phyloP scores from a whole-genome alignment of 345 rosid genomes.

The Excoecaria cochinchinensis region DNA sequence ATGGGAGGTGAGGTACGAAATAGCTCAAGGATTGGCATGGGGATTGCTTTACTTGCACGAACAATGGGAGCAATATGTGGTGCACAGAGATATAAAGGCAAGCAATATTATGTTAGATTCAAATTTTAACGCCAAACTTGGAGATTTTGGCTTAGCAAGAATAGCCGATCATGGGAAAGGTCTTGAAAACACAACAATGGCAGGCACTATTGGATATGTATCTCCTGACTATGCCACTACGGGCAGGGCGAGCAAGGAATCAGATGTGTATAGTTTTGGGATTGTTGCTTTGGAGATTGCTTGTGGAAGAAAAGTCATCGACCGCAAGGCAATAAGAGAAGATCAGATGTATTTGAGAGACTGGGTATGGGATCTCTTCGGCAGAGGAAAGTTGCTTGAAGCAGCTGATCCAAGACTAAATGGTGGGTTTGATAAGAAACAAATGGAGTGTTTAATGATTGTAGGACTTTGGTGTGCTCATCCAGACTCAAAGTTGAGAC shows the following conservation, averaged over 20 bases:
- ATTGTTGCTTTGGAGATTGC: conserved; percentile 34
- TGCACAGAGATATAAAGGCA: conserved; percentile 10
- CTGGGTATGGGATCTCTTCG: conserved; percentile 11
- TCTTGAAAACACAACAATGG: conserved; percentile 11
- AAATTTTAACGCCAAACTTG: background rate
- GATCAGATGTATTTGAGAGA: background rate
- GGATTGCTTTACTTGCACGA: background rate
- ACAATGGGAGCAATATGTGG: conserved; percentile 2
- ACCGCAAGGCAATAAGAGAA: background rate
- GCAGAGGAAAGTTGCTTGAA: background rate
- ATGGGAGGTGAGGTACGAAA: conserved; percentile 1
- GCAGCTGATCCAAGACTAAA: background rate
- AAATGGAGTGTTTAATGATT: background rate
- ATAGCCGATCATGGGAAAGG: conserved; percentile 22
- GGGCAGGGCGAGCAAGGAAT: conserved; percentile 28
- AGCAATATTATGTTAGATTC: conserved; percentile 11
- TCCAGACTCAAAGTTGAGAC: background rate
- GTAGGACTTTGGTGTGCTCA: conserved; percentile 9
- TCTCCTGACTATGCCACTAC: conserved; percentile 21
- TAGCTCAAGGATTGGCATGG: background rate
- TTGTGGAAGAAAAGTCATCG: background rate
- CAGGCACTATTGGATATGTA: conserved; percentile 27
- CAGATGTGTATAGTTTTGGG: conserved; percentile 36
- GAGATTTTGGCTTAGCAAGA: conserved; percentile 24
- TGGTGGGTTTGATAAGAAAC: background rate